A percentile compares a stretch with the other conserved stretches of the same genome.
Conservation (phyloP, 768 basidiomycete species). For the Kwoniella mangroviensis region DNA sequence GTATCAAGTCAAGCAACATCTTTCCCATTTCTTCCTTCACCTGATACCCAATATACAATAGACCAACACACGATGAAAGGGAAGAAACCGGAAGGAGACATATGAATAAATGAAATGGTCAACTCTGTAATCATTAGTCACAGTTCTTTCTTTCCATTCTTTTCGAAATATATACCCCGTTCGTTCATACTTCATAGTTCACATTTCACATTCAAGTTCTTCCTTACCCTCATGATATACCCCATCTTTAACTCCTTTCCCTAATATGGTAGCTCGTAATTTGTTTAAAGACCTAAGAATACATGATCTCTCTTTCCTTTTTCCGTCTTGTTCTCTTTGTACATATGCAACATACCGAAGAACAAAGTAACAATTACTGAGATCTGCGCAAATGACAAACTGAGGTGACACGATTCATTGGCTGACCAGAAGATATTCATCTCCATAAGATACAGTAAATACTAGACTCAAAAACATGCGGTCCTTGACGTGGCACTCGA, state of each 20-base stretch:
- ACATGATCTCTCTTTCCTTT: conserved; percentile 8
- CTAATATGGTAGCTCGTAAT: not conserved
- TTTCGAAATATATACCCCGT: not conserved
- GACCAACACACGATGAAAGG: not conserved
- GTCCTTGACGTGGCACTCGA: too few species aligned
- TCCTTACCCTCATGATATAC: conserved; percentile 11
- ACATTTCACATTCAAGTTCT: not conserved
- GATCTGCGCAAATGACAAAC: too few species aligned
- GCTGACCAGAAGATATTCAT: too few species aligned
- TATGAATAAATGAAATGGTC: not conserved
- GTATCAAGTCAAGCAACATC: too few species aligned
- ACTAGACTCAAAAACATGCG: too few species aligned
- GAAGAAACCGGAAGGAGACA: not conserved
- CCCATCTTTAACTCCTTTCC: not conserved
- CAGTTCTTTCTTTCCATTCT: not conserved
- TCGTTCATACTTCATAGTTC: not conserved
- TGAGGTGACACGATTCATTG: too few species aligned
- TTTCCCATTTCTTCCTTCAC: not conserved
- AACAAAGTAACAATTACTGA: too few species aligned
- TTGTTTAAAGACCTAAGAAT: not conserved
- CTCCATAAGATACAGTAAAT: too few species aligned
- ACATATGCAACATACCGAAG: not conserved
- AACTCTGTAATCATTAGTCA: not conserved
- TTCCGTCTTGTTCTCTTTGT: not conserved
- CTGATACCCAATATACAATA: not conserved